Conservation (phyloP, 2,329 filamentous ascomycete species). For the Cladobotryum mycophilum region DNA sequence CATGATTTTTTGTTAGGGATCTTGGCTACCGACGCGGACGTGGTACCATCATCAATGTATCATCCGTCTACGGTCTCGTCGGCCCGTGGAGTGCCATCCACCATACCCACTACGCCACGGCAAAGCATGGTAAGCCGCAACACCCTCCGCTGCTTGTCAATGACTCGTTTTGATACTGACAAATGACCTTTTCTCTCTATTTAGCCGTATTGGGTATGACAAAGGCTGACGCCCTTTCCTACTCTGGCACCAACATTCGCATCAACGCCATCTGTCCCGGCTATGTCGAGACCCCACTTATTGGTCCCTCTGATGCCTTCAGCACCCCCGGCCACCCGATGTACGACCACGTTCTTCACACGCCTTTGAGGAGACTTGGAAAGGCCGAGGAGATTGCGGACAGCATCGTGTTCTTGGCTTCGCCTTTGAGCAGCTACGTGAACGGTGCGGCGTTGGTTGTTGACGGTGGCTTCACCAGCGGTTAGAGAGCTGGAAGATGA, state of each 20-base stretch:
- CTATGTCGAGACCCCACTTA: conserved; percentile 38
- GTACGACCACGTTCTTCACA: conserved; percentile 34
- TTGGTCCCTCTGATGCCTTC: conserved; percentile 20
- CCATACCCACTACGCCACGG: conserved; percentile 42
- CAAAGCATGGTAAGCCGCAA: conserved; percentile 40
- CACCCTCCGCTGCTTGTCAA: background rate
- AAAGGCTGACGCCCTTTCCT: conserved; percentile 46
- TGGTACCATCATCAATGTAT: conserved; percentile 49
- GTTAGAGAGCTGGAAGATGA: background rate
- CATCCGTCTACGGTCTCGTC: conserved; percentile 46
- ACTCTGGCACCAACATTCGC: conserved; percentile 45
- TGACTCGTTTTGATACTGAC: too few species aligned
- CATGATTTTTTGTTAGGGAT: conserved; percentile 17
- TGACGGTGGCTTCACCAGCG: conserved; percentile 36
- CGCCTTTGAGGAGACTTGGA: conserved; percentile 42
- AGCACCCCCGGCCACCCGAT: conserved; percentile 23
- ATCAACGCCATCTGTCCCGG: conserved; percentile 57
- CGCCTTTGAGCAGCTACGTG: conserved; percentile 47
- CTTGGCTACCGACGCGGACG: conserved; percentile 34
- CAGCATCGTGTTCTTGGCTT: conserved; percentile 44
- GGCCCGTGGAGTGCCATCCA: conserved; percentile 29
- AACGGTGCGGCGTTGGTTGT: conserved; percentile 41
- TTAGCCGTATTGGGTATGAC: conserved; percentile 44
- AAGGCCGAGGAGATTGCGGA: conserved; percentile 49
- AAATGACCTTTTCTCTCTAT: background rate